Evolutionary conservation across 2,329 filamentous ascomycete species (phyloP), one percentile per base, ranked within the genome.

Genomic region (Emericellopsis atlantica): DNA sequence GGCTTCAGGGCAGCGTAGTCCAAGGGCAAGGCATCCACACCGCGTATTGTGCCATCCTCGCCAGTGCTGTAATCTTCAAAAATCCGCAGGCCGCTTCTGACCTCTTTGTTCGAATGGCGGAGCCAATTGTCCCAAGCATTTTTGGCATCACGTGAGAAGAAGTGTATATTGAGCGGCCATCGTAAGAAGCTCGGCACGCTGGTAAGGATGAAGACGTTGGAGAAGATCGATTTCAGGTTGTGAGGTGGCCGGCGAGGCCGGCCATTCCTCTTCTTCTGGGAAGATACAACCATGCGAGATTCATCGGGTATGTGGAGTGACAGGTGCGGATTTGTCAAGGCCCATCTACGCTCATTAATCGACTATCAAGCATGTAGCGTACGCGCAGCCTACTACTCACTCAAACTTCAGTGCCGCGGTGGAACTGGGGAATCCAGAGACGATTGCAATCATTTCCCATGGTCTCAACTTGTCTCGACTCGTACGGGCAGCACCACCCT

Each of bases 391-490:
- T 18, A 41, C 15, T n/a, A 67, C 78, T 56, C 69, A 92, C 83
- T 96, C 90, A 55, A 98, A 96, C 54, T 96, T 90, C 47, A 98
- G 64, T 1, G 92, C 92, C 1, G 85, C 87, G 31, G 90, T 77
- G 52, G 81, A 81, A 49, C 84, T 90, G 0, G 85, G 87, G 48
- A 98, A 98, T 0, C 90, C 90, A 6, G 84, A 84, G 2, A 96
- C 83, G 6, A 95, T 68, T 33, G 78, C 79, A 2, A 85, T 75
- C 83, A 95, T 93, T 55, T 94, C 84, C 88, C 92, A 96, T 0
- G 92, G 92, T 34, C 86, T 74, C 45, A 89, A 62, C 4, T 62
- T 77, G 37, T 66, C 61, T 40, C 75, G 72, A 10, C 81, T 75
- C 1, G 92, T 98, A 37, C 80, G 74, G 24, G 69, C 76, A 24